Percentiles rank a stretch among this genome's conserved stretches.
phyloP scores from a whole-genome alignment of 2,329 filamentous ascomycete genomes.

The Exutisphaerella laricina region DNA sequence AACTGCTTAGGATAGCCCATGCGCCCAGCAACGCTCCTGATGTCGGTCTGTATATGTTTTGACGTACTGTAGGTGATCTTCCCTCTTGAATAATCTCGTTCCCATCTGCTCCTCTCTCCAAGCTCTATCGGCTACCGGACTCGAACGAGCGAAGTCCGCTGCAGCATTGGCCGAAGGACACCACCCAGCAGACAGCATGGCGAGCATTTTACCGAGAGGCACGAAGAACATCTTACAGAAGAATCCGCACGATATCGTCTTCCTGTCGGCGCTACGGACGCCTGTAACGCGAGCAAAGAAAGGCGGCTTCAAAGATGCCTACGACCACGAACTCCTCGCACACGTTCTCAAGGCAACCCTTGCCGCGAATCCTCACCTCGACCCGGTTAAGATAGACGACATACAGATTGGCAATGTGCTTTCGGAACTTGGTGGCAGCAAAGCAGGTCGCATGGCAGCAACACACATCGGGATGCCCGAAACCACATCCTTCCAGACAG shows the following conservation, averaged over 20 bases:
- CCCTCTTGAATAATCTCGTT: too few species aligned
- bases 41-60: too few species aligned
- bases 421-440: conserved; percentile 82
- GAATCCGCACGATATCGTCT: conserved; percentile 73
- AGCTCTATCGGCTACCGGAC: too few species aligned
- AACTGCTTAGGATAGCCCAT: too few species aligned
- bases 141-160: too few species aligned
- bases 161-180: too few species aligned
- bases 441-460: conserved; percentile 86
- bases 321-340: conserved; percentile 82
- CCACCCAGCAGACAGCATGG: too few species aligned
- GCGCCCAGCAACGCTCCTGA: too few species aligned
- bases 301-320: conserved; percentile 77
- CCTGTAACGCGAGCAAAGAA: conserved; percentile 79
- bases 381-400: conserved; percentile 67
- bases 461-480: conserved; percentile 74
- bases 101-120: too few species aligned
- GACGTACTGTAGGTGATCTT: too few species aligned
- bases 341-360: conserved; percentile 63
- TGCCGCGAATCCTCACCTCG: conserved; percentile 64
- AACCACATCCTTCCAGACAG: conserved; percentile 71
- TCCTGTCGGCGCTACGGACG: conserved; percentile 85
- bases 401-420: conserved; percentile 84
- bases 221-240: conserved; percentile 73
- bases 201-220: conserved; percentile 48